These are phyloP conservation scores for Durio zibethinus DNA, from an alignment of 345 rosid species.

Conservation along the genomic window DNA sequence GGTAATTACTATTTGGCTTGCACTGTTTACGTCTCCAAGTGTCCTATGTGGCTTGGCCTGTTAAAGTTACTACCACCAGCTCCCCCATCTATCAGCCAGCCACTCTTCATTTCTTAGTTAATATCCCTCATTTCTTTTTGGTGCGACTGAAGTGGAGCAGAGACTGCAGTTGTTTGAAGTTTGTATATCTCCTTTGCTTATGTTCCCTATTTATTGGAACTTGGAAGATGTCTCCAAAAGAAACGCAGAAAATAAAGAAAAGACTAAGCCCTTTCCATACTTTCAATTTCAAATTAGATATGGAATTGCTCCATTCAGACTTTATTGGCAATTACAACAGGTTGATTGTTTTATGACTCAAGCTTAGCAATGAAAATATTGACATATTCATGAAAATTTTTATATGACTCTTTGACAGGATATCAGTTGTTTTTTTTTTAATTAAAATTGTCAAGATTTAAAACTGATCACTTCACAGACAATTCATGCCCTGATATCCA, in stretches of 20 bases:
- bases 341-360: background rate
- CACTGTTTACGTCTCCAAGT: slow-evolving; percentile 23
- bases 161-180: no score
- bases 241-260: background rate
- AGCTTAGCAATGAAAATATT: background rate
- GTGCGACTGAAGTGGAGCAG: no score
- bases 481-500: no score
- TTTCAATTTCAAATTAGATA: background rate
- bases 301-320: background rate
- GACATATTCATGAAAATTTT: background rate
- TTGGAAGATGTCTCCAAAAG: background rate
- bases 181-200: background rate
- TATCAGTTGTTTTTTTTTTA: no score
- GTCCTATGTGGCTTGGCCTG: slow-evolving; percentile 20
- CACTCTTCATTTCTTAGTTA: background rate
- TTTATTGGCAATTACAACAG: background rate
- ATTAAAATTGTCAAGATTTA: no score
- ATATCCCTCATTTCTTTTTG: no score
- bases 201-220: background rate
- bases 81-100: background rate
- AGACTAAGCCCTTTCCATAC: background rate
- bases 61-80: slow-evolving; percentile 20
- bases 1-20: background rate
- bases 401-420: background rate
- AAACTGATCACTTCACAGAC: no score